Evolutionary conservation across 1,284 basidiomycete genomes (phyloP).

Genomic region (Austroboletus olivaceoglutinosus): DNA sequence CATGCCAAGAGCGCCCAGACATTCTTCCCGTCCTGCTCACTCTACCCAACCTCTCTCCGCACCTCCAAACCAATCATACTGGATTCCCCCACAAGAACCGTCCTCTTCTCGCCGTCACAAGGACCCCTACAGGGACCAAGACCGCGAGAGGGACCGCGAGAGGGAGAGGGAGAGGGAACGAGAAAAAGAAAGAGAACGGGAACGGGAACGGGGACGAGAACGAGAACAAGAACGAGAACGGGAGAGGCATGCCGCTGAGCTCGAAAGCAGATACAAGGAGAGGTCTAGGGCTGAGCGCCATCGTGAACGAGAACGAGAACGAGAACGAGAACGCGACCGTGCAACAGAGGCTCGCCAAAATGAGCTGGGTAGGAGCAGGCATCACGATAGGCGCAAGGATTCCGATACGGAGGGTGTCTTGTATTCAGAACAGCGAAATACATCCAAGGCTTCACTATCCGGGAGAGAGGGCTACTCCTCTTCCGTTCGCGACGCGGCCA

Average conservation of each 20-base stretch:
- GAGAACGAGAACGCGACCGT: conserved; percentile 32
- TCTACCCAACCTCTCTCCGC: conserved; percentile 22
- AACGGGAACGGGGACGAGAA: conserved; percentile 9
- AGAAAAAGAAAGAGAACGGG: conserved; percentile 17
- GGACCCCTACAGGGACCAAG: conserved; percentile 23
- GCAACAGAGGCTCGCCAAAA: conserved; percentile 22
- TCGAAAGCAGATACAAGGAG: conserved; percentile 30
- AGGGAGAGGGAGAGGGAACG: conserved; percentile 5
- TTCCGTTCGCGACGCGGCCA: conserved; percentile 26
- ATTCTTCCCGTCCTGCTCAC: conserved; percentile 24
- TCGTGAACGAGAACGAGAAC: conserved; percentile 36
- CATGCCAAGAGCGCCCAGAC: conserved; percentile 18
- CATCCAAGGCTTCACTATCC: conserved; percentile 29
- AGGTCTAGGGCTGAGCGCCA: conserved; percentile 25
- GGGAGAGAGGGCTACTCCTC: conserved; percentile 26
- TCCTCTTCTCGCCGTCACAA: conserved; percentile 21
- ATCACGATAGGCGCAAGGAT: conserved; percentile 32
- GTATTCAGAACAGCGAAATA: conserved; percentile 30
- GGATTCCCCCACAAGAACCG: conserved; percentile 26
- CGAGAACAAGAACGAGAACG: conserved; percentile 14
- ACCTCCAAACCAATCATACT: conserved; percentile 19
- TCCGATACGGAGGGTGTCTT: conserved; percentile 28
- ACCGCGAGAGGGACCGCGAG: conserved; percentile 23
- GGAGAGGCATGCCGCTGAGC: conserved; percentile 21
- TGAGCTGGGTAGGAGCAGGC: conserved; percentile 22